phyloP scores from a whole-genome alignment of 176 grass and related monocot genomes.

The Musa beccarii region DNA sequence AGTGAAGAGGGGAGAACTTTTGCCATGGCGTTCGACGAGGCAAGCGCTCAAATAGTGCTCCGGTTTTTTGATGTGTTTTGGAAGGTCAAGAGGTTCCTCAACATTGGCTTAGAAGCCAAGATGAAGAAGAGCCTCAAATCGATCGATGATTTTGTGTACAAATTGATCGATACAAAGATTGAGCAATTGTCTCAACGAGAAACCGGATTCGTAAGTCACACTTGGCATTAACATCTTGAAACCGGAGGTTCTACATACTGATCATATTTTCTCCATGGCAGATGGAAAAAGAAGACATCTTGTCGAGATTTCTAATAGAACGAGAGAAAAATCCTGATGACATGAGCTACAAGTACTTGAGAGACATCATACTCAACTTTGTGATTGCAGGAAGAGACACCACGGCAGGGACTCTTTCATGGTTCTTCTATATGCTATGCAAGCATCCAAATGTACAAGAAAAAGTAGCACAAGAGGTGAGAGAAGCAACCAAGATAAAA shows the following conservation, averaged over 20 bases:
- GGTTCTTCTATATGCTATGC: constrained; percentile 15
- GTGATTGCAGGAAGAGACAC: constrained; percentile 16
- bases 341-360: constrained; percentile 10
- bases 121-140: constrained; percentile 2
- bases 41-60: background rate
- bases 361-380: constrained; percentile 18
- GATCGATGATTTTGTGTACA: constrained; percentile 6
- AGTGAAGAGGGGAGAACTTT: background rate
- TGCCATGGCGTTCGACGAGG: constrained; percentile 6
- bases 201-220: background rate
- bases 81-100: constrained; percentile 9
- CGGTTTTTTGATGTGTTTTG: constrained; percentile 1
- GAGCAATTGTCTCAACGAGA: background rate
- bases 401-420: constrained; percentile 8
- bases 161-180: constrained; percentile 4
- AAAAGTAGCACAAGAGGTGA: constrained; percentile 9
- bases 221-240: background rate
- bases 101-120: background rate
- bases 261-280: background rate
- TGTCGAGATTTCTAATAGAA: constrained; percentile 11
- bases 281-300: constrained; percentile 19
- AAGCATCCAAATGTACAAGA: constrained; percentile 11
- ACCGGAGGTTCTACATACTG: background rate
- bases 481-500: background rate
- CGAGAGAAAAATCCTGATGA: constrained; percentile 14